Percentiles rank a stretch among this genome's conserved stretches.
phyloP scores from a whole-genome alignment of 192 early-diverging fungal genomes.

The Mortierella claussenii region DNA sequence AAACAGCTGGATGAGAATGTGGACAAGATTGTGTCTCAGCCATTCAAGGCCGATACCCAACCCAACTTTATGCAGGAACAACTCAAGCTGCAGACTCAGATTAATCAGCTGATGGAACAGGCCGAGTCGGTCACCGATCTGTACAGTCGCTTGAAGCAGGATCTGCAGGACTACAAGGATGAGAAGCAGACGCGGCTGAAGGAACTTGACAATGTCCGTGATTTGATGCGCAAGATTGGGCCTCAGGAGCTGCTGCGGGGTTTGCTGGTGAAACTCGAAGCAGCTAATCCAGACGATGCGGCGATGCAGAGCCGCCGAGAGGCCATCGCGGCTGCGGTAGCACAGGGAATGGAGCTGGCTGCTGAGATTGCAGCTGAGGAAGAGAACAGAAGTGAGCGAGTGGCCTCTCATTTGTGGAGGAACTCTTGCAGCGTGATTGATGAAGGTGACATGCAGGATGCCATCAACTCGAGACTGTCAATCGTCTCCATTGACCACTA shows the following conservation, averaged over 20 bases:
- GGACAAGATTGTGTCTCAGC: conserved; percentile 43
- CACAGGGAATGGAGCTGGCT: conserved; percentile 44
- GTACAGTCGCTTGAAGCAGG: conserved; percentile 42
- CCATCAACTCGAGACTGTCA: conserved; percentile 34
- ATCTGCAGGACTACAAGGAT: conserved; percentile 49
- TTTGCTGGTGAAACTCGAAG: conserved; percentile 50
- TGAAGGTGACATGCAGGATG: conserved; percentile 45
- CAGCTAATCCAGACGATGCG: conserved; percentile 27
- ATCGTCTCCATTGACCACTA: conserved; percentile 49
- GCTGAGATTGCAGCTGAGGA: conserved; percentile 39
- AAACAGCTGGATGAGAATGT: conserved; percentile 36
- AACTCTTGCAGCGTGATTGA: conserved; percentile 50
- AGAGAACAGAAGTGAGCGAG: conserved; percentile 9
- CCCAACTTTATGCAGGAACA: conserved; percentile 51
- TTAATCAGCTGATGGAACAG: conserved; percentile 44
- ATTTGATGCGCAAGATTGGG: conserved; percentile 54
- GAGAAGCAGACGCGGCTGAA: conserved; percentile 45
- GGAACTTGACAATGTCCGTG: conserved; percentile 50
- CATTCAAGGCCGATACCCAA: conserved; percentile 36
- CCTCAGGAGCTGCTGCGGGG: conserved; percentile 59
- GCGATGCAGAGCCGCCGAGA: conserved; percentile 20
- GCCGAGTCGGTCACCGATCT: conserved; percentile 52
- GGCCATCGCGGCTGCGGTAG: conserved; percentile 33
- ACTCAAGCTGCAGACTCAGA: conserved; percentile 41
- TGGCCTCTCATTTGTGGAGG: conserved; percentile 33